These are phyloP conservation scores for Calocybe indica DNA, from an alignment of 768 basidiomycete species.

Conservation along the genomic window DNA sequence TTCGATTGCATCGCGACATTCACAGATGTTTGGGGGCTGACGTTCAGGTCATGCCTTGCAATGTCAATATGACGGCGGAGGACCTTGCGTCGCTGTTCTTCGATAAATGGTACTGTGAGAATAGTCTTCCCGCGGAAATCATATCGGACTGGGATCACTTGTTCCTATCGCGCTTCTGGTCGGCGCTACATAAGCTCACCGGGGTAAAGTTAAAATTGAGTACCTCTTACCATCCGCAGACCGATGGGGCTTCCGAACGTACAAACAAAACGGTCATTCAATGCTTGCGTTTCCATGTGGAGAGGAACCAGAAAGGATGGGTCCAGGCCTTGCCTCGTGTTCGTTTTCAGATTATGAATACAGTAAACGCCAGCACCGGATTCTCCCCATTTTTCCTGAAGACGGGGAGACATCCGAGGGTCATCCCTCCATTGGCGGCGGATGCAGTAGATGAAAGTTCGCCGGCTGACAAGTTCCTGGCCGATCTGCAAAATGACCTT, in stretches of 20 bases:
- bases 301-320: constrained; percentile 21
- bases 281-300: constrained; percentile 11
- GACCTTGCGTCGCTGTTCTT: constrained; percentile 18
- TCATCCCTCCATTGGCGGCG: background rate
- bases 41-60: constrained; percentile 8
- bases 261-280: constrained; percentile 21
- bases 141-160: constrained; percentile 12
- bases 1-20: too few species aligned
- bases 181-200: background rate
- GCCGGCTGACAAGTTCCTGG: background rate
- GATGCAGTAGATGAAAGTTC: background rate
- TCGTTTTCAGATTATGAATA: constrained; percentile 25
- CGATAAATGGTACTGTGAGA: constrained; percentile 20
- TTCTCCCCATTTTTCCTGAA: too few species aligned
- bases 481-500: background rate
- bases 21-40: too few species aligned
- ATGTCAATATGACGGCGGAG: too few species aligned
- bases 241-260: constrained; percentile 20
- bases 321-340: too few species aligned
- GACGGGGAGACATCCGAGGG: background rate
- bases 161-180: constrained; percentile 15
- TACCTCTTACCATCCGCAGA: constrained; percentile 22
- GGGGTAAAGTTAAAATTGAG: constrained; percentile 11
- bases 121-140: constrained; percentile 21
- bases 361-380: constrained; percentile 13